Evolutionary conservation across 148 eudicot genomes (phyloP).

Genomic region (Diospyros kaki): DNA sequence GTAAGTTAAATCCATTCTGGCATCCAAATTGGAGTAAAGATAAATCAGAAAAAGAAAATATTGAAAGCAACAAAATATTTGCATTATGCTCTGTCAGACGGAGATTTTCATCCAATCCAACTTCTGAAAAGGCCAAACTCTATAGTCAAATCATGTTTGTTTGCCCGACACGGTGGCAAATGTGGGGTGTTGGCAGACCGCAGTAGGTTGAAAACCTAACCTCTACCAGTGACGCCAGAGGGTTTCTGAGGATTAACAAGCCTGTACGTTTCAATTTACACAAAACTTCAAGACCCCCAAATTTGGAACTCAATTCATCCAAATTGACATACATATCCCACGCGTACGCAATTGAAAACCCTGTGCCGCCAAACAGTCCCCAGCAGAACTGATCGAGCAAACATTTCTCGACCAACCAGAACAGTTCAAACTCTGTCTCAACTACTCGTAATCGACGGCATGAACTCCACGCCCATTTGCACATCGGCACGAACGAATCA

Average conservation of each 20-base stretch:
- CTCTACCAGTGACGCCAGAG: background rate
- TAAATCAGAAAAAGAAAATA: slow-evolving; percentile 1
- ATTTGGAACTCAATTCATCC: background rate
- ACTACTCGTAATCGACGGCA: background rate
- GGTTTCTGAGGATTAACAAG: background rate
- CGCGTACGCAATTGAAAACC: background rate
- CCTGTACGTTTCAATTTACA: background rate
- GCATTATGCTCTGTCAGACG: background rate
- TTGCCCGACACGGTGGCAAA: background rate
- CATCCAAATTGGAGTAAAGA: background rate
- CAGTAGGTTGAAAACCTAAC: slow-evolving; percentile 1
- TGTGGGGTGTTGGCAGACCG: background rate
- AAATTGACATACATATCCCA: background rate
- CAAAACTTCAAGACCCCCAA: background rate
- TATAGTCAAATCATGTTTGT: too few species aligned
- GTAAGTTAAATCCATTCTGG: background rate
- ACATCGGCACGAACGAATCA: background rate
- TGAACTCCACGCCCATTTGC: background rate
- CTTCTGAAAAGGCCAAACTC: background rate
- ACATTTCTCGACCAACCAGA: background rate
- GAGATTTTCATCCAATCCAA: background rate
- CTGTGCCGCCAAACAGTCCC: background rate
- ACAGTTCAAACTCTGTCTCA: too few species aligned
- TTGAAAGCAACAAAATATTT: background rate
- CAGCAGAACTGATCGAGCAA: background rate